phyloP scores from a whole-genome alignment of 2,329 filamentous ascomycete genomes.

The Colletotrichum tabaci region DNA sequence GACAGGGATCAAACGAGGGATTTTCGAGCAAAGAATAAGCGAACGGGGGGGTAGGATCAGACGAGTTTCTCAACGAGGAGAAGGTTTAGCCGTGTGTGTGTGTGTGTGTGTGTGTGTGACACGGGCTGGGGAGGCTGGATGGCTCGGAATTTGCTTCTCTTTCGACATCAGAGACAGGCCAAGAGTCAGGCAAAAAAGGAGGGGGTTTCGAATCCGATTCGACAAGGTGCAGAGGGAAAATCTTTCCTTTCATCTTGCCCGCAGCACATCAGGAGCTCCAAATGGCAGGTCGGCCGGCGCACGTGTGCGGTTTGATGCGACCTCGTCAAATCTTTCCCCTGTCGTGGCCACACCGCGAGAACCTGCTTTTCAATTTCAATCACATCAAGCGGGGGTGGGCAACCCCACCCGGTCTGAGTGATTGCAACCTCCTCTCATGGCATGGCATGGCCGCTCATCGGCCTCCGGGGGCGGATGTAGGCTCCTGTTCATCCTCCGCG shows the following conservation, averaged over 20 bases:
- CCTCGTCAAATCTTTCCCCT: conserved; percentile 32
- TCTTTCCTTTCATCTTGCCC: neutral
- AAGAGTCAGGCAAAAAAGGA: conserved; percentile 26
- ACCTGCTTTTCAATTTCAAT: conserved; percentile 1
- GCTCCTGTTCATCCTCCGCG: conserved; percentile 1
- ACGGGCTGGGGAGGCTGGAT: conserved; percentile 12
- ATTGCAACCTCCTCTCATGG: conserved; percentile 15
- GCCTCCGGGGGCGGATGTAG: conserved; percentile 1
- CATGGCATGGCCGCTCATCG: conserved; percentile 10
- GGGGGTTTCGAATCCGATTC: conserved; percentile 19
- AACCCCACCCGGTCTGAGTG: conserved; percentile 21
- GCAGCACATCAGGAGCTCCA: conserved; percentile 19
- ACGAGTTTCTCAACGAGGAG: neutral
- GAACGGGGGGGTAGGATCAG: conserved; percentile 24
- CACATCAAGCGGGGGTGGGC: conserved; percentile 13
- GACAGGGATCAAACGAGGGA: conserved; percentile 24
- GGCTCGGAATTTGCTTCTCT: conserved; percentile 28
- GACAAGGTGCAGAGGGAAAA: neutral
- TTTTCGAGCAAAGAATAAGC: conserved; percentile 37
- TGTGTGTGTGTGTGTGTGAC: too few species aligned
- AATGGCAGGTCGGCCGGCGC: conserved; percentile 31
- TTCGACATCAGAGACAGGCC: conserved; percentile 9
- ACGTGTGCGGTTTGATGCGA: conserved; percentile 29
- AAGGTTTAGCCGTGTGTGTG: conserved; percentile 25
- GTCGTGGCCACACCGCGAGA: conserved; percentile 18